phyloP scores from a whole-genome alignment of 2,329 filamentous ascomycete species.

The Epichloe bromicola region DNA sequence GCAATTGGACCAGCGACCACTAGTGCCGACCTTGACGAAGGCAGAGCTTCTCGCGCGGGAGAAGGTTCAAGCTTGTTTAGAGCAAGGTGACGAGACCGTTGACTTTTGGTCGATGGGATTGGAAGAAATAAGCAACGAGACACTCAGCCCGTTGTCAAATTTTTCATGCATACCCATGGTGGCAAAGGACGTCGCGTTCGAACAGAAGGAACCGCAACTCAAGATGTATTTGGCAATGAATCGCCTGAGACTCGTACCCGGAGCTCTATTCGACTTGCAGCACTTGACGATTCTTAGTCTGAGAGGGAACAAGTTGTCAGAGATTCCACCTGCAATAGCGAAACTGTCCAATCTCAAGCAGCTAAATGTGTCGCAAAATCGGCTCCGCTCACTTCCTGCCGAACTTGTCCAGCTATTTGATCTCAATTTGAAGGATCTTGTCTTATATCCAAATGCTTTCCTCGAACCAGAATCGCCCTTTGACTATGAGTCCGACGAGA shows the following conservation, averaged over 20 bases:
- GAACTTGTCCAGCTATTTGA: slow-evolving; percentile 47
- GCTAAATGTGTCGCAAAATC: slow-evolving; percentile 55
- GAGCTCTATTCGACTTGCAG: slow-evolving; percentile 47
- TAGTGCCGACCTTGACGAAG: slow-evolving; percentile 19
- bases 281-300: slow-evolving; percentile 53
- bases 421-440: slow-evolving; percentile 36
- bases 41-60: slow-evolving; percentile 32
- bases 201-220: slow-evolving; percentile 43
- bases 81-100: slow-evolving; percentile 44
- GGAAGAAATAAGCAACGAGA: slow-evolving; percentile 39
- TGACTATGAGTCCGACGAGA: slow-evolving; percentile 2
- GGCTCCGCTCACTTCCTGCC: slow-evolving; percentile 45
- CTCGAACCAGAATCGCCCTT: slow-evolving; percentile 23
- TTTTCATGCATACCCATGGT: slow-evolving; percentile 42
- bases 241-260: slow-evolving; percentile 39
- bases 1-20: slow-evolving; percentile 20
- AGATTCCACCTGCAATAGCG: slow-evolving; percentile 47
- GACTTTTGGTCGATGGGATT: slow-evolving; percentile 48
- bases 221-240: slow-evolving; percentile 52
- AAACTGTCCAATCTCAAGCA: slow-evolving; percentile 44
- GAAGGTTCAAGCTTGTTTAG: slow-evolving; percentile 39
- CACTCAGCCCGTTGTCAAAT: slow-evolving; percentile 41
- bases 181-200: slow-evolving; percentile 44
- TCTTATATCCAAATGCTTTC: slow-evolving; percentile 51
- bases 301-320: slow-evolving; percentile 47